Percentiles rank a stretch among this genome's conserved stretches.
Conservation (phyloP, 768 basidiomycete species). For the Holtermanniella nyarrowii region DNA sequence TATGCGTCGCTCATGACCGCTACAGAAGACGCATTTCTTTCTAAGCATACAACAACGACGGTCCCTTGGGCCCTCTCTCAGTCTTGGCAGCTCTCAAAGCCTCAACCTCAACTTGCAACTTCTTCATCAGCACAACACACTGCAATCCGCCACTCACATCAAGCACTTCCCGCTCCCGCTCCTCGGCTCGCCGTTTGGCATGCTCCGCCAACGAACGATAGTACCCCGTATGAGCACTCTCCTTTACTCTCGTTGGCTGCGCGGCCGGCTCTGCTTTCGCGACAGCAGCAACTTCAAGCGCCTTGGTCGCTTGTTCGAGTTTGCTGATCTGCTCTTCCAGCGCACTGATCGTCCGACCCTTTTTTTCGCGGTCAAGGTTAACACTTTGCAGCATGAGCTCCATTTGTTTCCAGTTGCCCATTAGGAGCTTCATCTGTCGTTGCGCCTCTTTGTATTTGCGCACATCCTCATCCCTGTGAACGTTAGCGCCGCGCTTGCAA, state of each 20-base stretch:
- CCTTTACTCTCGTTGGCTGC: neutral
- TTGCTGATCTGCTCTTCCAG: neutral
- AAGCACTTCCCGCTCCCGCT: neutral
- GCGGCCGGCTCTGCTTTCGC: neutral
- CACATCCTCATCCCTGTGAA: constrained; percentile 24
- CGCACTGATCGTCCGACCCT: neutral
- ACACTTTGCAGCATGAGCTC: neutral
- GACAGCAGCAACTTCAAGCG: neutral
- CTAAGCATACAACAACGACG: no score
- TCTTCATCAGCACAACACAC: neutral
- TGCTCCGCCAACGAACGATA: neutral
- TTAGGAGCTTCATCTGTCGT: constrained; percentile 13
- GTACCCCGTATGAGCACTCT: neutral
- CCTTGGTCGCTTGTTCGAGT: neutral
- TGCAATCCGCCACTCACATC: neutral
- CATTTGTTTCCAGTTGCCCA: constrained; percentile 10
- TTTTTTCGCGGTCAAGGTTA: neutral
- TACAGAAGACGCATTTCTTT: no score
- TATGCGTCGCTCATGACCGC: no score
- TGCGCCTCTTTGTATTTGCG: constrained; percentile 13
- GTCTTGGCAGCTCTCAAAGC: neutral
- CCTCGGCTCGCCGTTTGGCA: no score
- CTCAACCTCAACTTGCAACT: neutral
- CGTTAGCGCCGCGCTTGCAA: neutral
- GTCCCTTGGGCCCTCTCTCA: no score